Base-by-base conservation (phyloP, 805 yeast species). In the Spathaspora boniae region DNA sequence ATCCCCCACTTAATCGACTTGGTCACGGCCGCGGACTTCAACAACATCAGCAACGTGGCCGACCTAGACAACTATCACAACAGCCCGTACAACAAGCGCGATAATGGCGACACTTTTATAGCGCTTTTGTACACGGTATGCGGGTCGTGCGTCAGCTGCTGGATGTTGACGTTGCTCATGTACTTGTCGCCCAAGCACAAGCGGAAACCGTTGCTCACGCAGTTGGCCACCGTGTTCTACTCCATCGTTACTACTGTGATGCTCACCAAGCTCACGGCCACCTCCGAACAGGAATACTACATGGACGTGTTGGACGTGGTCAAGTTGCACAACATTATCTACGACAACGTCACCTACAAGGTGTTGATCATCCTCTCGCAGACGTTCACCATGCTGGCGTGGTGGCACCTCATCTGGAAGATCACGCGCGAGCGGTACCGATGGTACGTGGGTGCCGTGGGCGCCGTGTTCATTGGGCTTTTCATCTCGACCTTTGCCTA, bases 151-250 rank as follows among this genome's bases (percentile, higher is more conserved):
- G 75, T 77, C 5, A 70, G 81, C 11, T 65, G 80, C 18, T 86
- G 94, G 94, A 76, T 84, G 77, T 62, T 86, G 17, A 58, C 81
- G 33, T 41, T 82, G 12, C 56, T 83, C 22, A 62, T 82, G 28
- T 50, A 74, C 15, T 52, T 85, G 21, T 70, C 77, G 15, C 75
- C 72, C 4, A 48, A 50, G 15, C 62, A 61, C 26, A 75, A 75
- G 44, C 61, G 74, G 17, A 74, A 82, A 37, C 87, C 89, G 4
- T 51, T 64, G 26, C 54, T 78, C 29, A 70, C 85, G 24, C 74
- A 73, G 26, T 20, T 79, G 7, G 76, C 84, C 4, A 76, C 82
- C n/a, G 45, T 79, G 15, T 62, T 77, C 36, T 72, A 70, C 38
- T 76, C 86, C 9, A 57, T 74, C 1, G 65, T 73, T 7, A 64